Base-by-base conservation (phyloP, 2,329 filamentous ascomycete genomes). In the Xylaria sp. region DNA sequence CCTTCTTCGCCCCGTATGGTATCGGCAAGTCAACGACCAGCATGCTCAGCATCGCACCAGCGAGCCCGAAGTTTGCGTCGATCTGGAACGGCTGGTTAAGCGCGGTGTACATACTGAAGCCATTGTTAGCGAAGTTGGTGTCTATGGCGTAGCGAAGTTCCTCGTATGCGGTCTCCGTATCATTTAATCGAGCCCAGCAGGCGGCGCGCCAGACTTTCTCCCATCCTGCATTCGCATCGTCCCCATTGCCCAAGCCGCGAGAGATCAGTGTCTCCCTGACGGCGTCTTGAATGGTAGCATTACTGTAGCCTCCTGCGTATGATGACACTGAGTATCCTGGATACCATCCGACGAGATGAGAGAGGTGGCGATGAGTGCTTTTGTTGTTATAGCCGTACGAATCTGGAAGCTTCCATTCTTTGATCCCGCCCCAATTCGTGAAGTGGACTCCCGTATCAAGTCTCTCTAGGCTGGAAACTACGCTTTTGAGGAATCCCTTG, bases 181-280 rank as follows among this genome's bases (percentile, higher is more conserved):
- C 79, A 61, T 87, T 86, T 0, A 88, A 77, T 0, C 83, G 75
- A 0, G 85, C 85, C 85, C 86, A 88, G 74, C 84, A 87, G 0
- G 86, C 85, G 0, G 81, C 75, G 0, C 86, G 82, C 86, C 86
- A 88, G 0, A 87, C 82, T 67, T 88, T 88, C 20, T 80, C 84
- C 86, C 86, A 88, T 0, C 86, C 86, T 0, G 85, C 80, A 68
- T 88, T 85, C 0, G 83, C 80, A 57, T 88, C 69, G 3, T 33
- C 85, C 0, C 72, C 69, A 0, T 66, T 55, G 13, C 74, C 79
- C 27, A 81, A 82, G 1, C 85, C 85, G 9, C 85, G 81, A 0
- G 80, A 77, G 9, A 78, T 72, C 0, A 89, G 78, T 0, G 82
- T 83, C 0, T 80, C 80, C 5, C 73, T 74, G 0, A 88, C 78